phyloP scores from a whole-genome alignment of 2,329 filamentous ascomycete genomes.

The Penicillium concentricum region DNA sequence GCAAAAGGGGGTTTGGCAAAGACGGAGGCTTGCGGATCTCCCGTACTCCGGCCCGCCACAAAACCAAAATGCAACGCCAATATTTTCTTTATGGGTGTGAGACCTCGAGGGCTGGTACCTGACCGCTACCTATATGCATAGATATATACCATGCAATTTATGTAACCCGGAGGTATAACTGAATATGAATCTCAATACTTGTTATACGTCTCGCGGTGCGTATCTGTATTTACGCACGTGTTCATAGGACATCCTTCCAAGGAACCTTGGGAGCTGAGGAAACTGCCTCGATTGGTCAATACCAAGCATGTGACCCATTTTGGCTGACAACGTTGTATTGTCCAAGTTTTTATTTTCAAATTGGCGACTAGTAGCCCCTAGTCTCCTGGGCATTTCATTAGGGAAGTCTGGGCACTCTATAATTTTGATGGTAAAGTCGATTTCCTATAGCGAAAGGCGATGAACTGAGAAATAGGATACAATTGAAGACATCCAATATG shows the following conservation, averaged over 20 bases:
- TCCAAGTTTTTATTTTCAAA: background rate
- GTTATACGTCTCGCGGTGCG: background rate
- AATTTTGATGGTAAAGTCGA: no score
- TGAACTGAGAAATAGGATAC: no score
- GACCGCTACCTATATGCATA: no score
- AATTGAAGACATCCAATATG: no score
- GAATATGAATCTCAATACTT: no score
- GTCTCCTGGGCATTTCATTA: background rate
- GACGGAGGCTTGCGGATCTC: background rate
- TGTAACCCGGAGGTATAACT: background rate
- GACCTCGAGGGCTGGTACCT: background rate
- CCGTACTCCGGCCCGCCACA: background rate
- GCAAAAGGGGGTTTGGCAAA: background rate
- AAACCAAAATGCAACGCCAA: background rate
- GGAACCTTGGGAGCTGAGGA: no score
- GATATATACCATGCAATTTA: background rate
- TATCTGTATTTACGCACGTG: background rate
- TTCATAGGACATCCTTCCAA: background rate
- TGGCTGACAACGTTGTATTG: background rate
- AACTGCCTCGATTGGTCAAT: no score
- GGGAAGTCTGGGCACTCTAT: background rate
- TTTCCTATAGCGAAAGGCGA: no score
- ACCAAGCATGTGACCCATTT: background rate
- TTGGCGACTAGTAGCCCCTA: background rate
- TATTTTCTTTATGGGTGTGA: background rate